These are phyloP conservation scores for Tulasnella calospora DNA, from an alignment of 768 basidiomycete genomes.

Conservation along the genomic window DNA sequence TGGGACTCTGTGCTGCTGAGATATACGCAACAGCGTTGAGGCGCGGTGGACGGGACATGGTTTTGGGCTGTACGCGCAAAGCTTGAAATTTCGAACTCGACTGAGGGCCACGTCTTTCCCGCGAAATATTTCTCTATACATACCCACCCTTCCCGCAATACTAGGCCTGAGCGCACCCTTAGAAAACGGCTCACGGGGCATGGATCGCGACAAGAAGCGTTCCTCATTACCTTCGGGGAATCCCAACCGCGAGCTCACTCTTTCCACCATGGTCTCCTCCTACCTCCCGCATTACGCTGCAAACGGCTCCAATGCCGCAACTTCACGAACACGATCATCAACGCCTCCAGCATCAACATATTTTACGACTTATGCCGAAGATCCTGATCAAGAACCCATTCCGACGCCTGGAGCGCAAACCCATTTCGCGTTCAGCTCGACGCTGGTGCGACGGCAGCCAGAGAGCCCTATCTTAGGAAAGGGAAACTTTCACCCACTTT, in stretches of 20 bases:
- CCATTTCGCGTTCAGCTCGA: constrained; percentile 82
- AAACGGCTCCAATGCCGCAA: not conserved
- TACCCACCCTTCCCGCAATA: not conserved
- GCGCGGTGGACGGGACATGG: constrained; percentile 34
- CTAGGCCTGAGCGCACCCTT: not conserved
- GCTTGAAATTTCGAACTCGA: constrained; percentile 10
- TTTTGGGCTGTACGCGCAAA: not conserved
- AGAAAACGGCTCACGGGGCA: not conserved
- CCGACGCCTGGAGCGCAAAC: constrained; percentile 59
- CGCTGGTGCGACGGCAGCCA: constrained; percentile 54
- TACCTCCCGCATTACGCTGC: not conserved
- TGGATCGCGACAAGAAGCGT: constrained; percentile 22
- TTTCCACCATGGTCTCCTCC: constrained; percentile 12
- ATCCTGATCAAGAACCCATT: constrained; percentile 47
- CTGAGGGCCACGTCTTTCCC: constrained; percentile 14
- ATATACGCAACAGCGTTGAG: constrained; percentile 82
- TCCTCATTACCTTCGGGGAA: constrained; percentile 10
- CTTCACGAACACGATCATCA: constrained; percentile 7
- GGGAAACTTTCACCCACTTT: constrained; percentile 30
- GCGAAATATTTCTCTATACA: not conserved
- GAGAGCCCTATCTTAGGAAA: constrained; percentile 44
- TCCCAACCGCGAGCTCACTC: not conserved
- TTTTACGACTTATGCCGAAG: constrained; percentile 56
- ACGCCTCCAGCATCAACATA: constrained; percentile 77
- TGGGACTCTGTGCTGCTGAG: constrained; percentile 75